Evolutionary conservation across 331 rosid genomes (phyloP), one percentile per base, ranked within the genome.

Genomic region (Arachis monticola): DNA sequence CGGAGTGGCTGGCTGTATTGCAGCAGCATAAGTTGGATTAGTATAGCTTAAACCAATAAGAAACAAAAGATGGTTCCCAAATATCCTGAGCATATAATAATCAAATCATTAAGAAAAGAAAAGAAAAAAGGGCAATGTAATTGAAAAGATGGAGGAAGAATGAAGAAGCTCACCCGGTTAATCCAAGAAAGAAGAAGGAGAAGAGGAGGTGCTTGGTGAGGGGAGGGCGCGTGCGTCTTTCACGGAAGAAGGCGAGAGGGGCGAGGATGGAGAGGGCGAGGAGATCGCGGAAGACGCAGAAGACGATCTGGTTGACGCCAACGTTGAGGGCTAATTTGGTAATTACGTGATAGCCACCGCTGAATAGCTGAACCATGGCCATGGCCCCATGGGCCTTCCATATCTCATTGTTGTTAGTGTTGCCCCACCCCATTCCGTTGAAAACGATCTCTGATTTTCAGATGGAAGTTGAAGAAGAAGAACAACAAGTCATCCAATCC

Each of bases 21-120:
- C 97, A 77, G 99, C 93, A 71, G 99, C 99, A 74, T 92, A 92
- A 27, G 99, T 94, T 62, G 99, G 99, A 83, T 85, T 94, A 75
- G 97, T 94, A 78, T 94, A 94, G 80, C 97, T 92, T 80, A 94
- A 96, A 77, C 99, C 99, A 83, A 94, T 63, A 75, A 94, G 99
- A 90, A 94, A 94, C 83, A 94, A 81, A 82, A 94, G 99, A 86
- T 94, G 99, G 81, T 94, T 94, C 79, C 99, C 97, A 77, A 90
- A 92, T 79, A 94, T 92, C 92, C 99, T 94, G 74, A 79, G 61
- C 68, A 67, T 38, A 27, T 27, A 22, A 17, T 17, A 81, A 72
- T 59, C 77, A 59, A 73, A 58, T 77, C 40, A 80, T 82, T 60
- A 84, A 60, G 30, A 55, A 41, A 52, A 58, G 64, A n/a, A 9